Conservation (phyloP, 345 rosid species). For the Rubroshorea leprosula region DNA sequence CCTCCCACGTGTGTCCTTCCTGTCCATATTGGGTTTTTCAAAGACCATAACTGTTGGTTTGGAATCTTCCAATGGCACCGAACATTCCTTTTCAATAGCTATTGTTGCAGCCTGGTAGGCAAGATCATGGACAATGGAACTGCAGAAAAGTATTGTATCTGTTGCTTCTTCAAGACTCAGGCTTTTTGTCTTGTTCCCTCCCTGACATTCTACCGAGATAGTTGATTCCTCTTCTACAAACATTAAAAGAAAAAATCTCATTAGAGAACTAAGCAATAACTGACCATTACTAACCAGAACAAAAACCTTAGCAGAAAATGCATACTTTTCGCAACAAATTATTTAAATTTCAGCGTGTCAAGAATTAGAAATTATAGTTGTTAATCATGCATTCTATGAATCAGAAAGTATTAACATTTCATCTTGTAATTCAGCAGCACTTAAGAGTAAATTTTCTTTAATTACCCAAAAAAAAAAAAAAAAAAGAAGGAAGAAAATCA, state of each 20-base stretch:
- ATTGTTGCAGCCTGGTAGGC: conserved; percentile 77
- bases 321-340: background rate
- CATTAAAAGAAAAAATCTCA: conserved; percentile 18
- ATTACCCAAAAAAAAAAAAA: background rate
- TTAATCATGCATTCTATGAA: background rate
- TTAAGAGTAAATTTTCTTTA: background rate
- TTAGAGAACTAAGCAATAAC: conserved; percentile 7
- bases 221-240: conserved; percentile 62
- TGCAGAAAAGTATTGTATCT: conserved; percentile 84
- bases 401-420: background rate
- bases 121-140: conserved; percentile 89
- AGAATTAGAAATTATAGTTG: background rate
- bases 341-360: background rate
- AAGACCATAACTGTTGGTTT: conserved; percentile 66
- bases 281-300: background rate
- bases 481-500: background rate
- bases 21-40: conserved; percentile 53
- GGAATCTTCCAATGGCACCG: conserved; percentile 46
- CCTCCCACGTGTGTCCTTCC: conserved; percentile 45
- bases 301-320: too few relatives aligned
- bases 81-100: conserved; percentile 59
- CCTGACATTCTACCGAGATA: conserved; percentile 49
- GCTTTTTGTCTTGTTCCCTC: conserved; percentile 70
- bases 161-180: conserved; percentile 95
- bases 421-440: background rate